These are phyloP conservation scores for Colletotrichum eremochloae DNA, from an alignment of 2,329 filamentous ascomycete species.

Conservation along the genomic window DNA sequence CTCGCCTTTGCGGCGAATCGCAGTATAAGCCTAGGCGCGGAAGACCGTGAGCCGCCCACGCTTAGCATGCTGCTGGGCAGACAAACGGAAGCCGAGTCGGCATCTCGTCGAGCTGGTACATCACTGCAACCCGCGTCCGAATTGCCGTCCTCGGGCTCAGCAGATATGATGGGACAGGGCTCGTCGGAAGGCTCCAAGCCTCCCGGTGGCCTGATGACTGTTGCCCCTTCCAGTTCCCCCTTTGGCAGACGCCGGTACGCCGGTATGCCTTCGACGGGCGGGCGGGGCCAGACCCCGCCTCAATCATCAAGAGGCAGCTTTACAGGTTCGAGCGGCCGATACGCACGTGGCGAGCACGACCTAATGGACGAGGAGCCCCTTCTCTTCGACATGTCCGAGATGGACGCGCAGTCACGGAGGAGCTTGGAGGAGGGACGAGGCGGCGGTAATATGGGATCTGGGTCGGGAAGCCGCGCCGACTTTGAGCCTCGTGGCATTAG, in stretches of 20 bases:
- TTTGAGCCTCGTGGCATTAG: conserved; percentile 56
- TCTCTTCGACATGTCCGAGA: conserved; percentile 80
- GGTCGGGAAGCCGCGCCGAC: conserved; percentile 50
- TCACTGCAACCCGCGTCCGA: conserved; percentile 59
- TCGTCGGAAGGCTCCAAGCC: conserved; percentile 61
- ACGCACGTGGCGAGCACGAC: conserved; percentile 59
- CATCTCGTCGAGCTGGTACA: conserved; percentile 21
- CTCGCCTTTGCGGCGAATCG: conserved; percentile 72
- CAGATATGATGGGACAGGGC: conserved; percentile 56
- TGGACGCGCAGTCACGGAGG: conserved; percentile 70
- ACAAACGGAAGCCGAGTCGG: conserved; percentile 55
- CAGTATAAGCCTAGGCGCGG: conserved; percentile 76
- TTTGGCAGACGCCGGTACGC: conserved; percentile 62
- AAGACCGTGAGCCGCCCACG: conserved; percentile 74
- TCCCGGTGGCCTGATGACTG: conserved; percentile 59
- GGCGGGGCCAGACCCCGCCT: conserved; percentile 58
- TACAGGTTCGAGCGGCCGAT: conserved; percentile 55
- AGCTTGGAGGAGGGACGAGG: conserved; percentile 69
- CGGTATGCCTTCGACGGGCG: conserved; percentile 53
- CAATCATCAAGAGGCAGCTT: conserved; percentile 62
- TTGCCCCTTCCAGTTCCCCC: conserved; percentile 58
- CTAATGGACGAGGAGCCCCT: conserved; percentile 76
- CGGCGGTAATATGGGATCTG: conserved; percentile 55
- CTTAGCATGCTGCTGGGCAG: conserved; percentile 72
- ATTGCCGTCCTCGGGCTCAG: conserved; percentile 55